Conservation (phyloP, 345 rosid genomes). For the Lepidium africanum region DNA sequence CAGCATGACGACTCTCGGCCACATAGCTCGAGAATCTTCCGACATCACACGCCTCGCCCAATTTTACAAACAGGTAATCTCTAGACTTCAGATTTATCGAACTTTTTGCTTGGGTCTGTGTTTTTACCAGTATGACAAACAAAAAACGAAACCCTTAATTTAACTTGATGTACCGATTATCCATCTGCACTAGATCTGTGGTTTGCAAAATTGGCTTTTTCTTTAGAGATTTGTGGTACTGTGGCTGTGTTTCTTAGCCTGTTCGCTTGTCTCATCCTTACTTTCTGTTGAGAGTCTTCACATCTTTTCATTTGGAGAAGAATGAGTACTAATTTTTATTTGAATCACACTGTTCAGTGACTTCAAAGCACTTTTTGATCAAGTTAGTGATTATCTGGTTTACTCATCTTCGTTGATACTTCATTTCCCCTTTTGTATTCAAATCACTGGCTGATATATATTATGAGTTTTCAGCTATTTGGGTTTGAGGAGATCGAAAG, state of each 20-base stretch:
- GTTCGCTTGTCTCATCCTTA: neutral
- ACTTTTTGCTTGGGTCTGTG: neutral
- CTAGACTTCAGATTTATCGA: neutral
- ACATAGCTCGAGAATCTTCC: constrained; percentile 81
- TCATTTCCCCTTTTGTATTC: neutral
- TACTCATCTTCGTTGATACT: neutral
- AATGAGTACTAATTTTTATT: neutral
- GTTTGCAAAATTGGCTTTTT: neutral
- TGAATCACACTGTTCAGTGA: neutral
- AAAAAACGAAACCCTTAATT: neutral
- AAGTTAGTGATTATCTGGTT: neutral
- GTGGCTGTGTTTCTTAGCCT: neutral
- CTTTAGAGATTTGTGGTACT: neutral
- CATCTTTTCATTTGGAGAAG: neutral
- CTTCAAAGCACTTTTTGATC: neutral
- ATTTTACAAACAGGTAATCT: constrained; percentile 67
- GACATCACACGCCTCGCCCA: constrained; percentile 60
- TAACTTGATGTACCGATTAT: neutral
- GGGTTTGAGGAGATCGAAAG: constrained; percentile 74
- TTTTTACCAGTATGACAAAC: neutral
- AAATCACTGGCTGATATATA: neutral
- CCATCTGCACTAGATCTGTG: neutral
- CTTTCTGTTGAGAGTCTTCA: neutral
- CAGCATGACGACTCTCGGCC: constrained; percentile 55
- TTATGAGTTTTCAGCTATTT: constrained; percentile 38